phyloP scores from a whole-genome alignment of 257 asterid species.

The Forsythia suspensa region DNA sequence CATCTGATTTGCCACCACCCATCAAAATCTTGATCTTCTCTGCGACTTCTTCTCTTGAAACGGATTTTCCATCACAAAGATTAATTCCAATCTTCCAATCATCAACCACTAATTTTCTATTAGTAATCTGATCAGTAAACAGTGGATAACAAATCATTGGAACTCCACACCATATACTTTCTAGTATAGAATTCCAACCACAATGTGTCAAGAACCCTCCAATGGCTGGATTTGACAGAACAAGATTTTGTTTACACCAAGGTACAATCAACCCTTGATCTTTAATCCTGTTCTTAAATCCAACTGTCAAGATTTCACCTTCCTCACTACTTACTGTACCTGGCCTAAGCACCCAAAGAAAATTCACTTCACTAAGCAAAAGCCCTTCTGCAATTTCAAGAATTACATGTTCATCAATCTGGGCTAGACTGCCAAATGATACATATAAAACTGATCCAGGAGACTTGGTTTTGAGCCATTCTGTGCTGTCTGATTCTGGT shows the following conservation, averaged over 20 bases:
- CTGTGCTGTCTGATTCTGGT: slow-evolving; percentile 49
- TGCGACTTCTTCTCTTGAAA: slow-evolving; percentile 29
- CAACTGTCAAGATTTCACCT: slow-evolving; percentile 28
- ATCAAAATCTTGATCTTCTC: slow-evolving; percentile 38
- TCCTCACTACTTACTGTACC: slow-evolving; percentile 39
- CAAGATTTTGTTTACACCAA: slow-evolving; percentile 47
- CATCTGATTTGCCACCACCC: slow-evolving; percentile 32
- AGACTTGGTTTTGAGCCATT: slow-evolving; percentile 57
- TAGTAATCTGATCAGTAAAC: slow-evolving; percentile 46
- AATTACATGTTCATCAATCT: slow-evolving; percentile 33
- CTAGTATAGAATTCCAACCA: slow-evolving; percentile 65
- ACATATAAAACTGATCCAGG: slow-evolving; percentile 58
- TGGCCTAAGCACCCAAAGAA: slow-evolving; percentile 67
- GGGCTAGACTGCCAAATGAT: slow-evolving; percentile 63
- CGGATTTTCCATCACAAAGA: slow-evolving; percentile 32
- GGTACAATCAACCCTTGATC: slow-evolving; percentile 43
- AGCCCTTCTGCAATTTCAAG: slow-evolving; percentile 59
- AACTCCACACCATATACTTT: slow-evolving; percentile 43
- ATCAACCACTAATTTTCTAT: slow-evolving; percentile 55
- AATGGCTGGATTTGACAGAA: slow-evolving; percentile 41
- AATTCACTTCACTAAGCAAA: slow-evolving; percentile 49
- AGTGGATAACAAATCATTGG: slow-evolving; percentile 54
- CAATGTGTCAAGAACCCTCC: slow-evolving; percentile 62
- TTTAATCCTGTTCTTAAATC: slow-evolving; percentile 25
- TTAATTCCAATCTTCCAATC: slow-evolving; percentile 58